phyloP scores from a whole-genome alignment of 73 alveolate genomes.

The Paramecium pentaurelia region DNA sequence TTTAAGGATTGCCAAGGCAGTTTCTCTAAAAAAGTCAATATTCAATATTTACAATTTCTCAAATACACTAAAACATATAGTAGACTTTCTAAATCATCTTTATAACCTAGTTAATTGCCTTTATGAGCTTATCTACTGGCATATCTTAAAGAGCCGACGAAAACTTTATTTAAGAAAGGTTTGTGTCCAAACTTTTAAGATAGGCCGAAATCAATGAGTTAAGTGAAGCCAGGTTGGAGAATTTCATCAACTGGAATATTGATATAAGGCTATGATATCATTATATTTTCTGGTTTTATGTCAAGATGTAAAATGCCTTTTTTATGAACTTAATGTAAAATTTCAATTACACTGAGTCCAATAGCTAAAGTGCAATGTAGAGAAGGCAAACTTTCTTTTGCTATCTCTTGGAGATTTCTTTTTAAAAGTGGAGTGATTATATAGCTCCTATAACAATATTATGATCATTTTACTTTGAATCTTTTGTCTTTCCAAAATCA shows the following conservation, averaged over 20 bases:
- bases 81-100: slow-evolving; percentile 77
- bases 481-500: background rate
- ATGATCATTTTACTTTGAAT: background rate
- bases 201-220: background rate
- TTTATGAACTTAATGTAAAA: background rate
- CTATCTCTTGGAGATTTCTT: background rate
- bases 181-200: background rate
- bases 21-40: background rate
- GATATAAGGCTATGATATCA: background rate
- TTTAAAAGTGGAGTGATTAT: background rate
- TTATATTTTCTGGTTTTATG: background rate
- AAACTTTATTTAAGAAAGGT: background rate
- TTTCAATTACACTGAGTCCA: background rate
- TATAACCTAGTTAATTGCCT: background rate
- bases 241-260: background rate
- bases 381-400: background rate
- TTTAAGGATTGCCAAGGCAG: background rate
- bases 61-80: slow-evolving; percentile 73
- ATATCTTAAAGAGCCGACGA: background rate
- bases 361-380: background rate
- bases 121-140: background rate
- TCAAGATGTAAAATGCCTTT: background rate
- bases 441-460: background rate
- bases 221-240: background rate
- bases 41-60: slow-evolving; percentile 46